Percentiles rank a stretch among this genome's conserved stretches.
phyloP scores from a whole-genome alignment of 2,329 filamentous ascomycete species.

The Penicillium sp. region DNA sequence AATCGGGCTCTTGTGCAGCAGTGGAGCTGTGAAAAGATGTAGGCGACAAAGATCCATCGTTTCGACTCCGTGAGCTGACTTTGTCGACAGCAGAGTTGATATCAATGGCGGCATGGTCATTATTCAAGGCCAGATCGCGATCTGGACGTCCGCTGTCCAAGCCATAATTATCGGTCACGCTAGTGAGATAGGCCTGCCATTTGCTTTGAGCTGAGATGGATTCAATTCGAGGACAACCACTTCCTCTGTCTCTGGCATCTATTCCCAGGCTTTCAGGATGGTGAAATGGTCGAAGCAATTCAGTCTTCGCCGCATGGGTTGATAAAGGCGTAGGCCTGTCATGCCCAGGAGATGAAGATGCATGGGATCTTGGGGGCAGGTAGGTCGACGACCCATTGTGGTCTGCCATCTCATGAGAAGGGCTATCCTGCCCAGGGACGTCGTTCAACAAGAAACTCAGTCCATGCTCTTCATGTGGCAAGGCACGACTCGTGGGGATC shows the following conservation, averaged over 20 bases:
- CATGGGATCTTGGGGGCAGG: constrained; percentile 10
- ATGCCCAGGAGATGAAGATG: constrained; percentile 4
- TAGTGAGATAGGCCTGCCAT: constrained; percentile 37
- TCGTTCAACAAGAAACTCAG: constrained; percentile 5
- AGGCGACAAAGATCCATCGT: constrained; percentile 8
- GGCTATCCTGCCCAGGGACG: background rate
- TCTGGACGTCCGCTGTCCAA: constrained; percentile 72
- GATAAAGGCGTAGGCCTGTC: constrained; percentile 2
- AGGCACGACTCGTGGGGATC: background rate
- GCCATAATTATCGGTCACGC: constrained; percentile 59
- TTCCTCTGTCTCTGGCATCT: constrained; percentile 5
- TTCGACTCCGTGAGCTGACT: constrained; percentile 23
- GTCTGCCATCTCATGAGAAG: constrained; percentile 2
- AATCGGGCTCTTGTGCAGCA: constrained; percentile 44
- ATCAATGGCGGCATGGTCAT: constrained; percentile 68
- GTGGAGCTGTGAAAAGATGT: constrained; percentile 3
- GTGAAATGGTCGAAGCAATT: constrained; percentile 6
- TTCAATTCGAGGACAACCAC: constrained; percentile 10
- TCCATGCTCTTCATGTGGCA: constrained; percentile 9
- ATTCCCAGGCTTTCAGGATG: background rate
- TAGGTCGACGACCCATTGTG: constrained; percentile 7
- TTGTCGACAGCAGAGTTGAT: constrained; percentile 45
- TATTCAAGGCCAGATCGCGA: constrained; percentile 69
- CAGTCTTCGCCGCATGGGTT: constrained; percentile 3
- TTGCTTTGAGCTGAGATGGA: constrained; percentile 28